Evolutionary conservation across 192 early-diverging fungal species (phyloP).

Genomic region (Coemansia brasiliensis): DNA sequence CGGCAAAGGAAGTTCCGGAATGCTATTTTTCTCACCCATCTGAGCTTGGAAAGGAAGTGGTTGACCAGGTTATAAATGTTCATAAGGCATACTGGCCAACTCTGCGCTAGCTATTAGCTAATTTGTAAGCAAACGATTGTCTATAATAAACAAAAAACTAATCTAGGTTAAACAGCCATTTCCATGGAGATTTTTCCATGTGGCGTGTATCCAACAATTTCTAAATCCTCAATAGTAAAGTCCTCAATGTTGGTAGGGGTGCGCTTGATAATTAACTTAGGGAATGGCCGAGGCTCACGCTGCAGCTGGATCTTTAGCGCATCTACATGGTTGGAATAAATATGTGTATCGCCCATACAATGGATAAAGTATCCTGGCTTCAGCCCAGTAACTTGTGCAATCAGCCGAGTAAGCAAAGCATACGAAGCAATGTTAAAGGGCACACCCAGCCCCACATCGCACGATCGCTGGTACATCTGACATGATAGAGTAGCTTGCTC

Average conservation of each 20-base stretch:
- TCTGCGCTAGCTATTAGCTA: not conserved
- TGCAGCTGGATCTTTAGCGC: slow-evolving; percentile 77
- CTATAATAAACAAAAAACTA: slow-evolving; percentile 3
- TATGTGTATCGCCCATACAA: slow-evolving; percentile 93
- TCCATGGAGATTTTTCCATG: slow-evolving; percentile 88
- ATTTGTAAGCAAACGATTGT: not conserved
- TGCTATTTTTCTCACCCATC: slow-evolving; percentile 24
- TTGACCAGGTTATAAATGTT: slow-evolving; percentile 23
- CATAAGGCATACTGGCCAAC: slow-evolving; percentile 29
- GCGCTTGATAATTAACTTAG: slow-evolving; percentile 67
- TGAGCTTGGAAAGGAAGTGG: slow-evolving; percentile 21
- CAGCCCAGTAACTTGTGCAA: slow-evolving; percentile 84
- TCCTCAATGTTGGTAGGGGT: slow-evolving; percentile 63
- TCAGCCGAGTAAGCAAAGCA: slow-evolving; percentile 83
- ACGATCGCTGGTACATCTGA: slow-evolving; percentile 93
- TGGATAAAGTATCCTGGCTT: slow-evolving; percentile 86
- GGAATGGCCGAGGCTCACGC: slow-evolving; percentile 80
- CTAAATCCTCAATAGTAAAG: slow-evolving; percentile 79
- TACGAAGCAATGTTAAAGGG: slow-evolving; percentile 99
- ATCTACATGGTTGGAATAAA: slow-evolving; percentile 90
- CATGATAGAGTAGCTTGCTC: slow-evolving; percentile 72
- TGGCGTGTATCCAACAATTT: slow-evolving; percentile 80
- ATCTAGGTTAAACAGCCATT: slow-evolving; percentile 87
- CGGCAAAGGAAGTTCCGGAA: slow-evolving; percentile 21
- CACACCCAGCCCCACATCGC: slow-evolving; percentile 95